Conservation (phyloP, 306 rosid genomes). For the Cicer pinnatifidum region DNA sequence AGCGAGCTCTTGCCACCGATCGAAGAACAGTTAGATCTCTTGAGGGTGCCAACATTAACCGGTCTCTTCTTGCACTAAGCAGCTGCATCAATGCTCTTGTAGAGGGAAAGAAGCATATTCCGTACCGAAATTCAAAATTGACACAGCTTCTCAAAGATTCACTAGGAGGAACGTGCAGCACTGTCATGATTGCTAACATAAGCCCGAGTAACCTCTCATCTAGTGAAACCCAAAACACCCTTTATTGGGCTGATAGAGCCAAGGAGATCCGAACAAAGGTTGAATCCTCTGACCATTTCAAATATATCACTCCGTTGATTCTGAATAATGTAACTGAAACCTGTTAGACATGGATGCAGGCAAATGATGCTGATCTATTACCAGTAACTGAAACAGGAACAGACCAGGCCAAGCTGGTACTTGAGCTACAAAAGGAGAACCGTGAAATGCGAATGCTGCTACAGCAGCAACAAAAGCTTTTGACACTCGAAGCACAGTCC, state of each 20-base stretch:
- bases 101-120: constrained; percentile 93
- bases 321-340: too few species aligned
- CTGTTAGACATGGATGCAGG: too few species aligned
- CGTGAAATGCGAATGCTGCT: constrained; percentile 77
- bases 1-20: constrained; percentile 94
- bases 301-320: constrained; percentile 29
- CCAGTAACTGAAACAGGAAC: too few species aligned
- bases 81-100: constrained; percentile 93
- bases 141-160: constrained; percentile 97
- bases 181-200: constrained; percentile 92
- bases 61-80: constrained; percentile 90
- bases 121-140: constrained; percentile 84
- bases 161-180: constrained; percentile 83
- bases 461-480: constrained; percentile 68
- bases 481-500: constrained; percentile 68
- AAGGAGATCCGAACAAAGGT: constrained; percentile 49
- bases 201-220: constrained; percentile 85
- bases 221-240: constrained; percentile 93
- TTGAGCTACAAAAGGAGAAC: constrained; percentile 84
- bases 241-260: constrained; percentile 95
- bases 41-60: constrained; percentile 92
- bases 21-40: constrained; percentile 89
- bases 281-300: neutral
- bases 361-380: too few species aligned
- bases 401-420: constrained; percentile 60